Evolutionary conservation across 2,329 filamentous ascomycete species (phyloP), one percentile per base, ranked within the genome.

Genomic region (Nannizziopsis barbatae): DNA sequence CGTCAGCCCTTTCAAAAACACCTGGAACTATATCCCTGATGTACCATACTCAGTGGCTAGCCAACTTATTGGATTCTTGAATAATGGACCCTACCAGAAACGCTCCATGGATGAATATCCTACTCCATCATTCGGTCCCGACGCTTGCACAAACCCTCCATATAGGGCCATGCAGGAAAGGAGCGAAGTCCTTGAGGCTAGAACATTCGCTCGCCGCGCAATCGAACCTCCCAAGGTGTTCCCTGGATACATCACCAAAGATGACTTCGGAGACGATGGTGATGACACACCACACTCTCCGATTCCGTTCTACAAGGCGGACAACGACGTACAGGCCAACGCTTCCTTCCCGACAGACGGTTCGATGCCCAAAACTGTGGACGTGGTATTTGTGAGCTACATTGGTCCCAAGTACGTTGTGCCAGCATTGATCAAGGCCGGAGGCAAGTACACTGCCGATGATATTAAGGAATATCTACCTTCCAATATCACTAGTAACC

Each of bases 211-310:
- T n/a, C 60, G 59, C 41, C 54, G 53, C 9, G 33, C 52, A 8
- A 11, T 27, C 15, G 22, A 44, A 6, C 27, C 45, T 11, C 38
- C 38, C 12, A 44, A 46, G 12, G 31, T 58, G 3, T 56, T 47
- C 17, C 50, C 57, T 3, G 62, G 62, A 5, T 63, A 64, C 47
- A 54, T 54, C 12, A 65, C 62, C 5, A 55, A 50, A 12, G 62
- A 65, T 42, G 62, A 65, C 51, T 61, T 65, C 45, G 62, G 62
- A 17, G 53, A 15, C 12, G 60, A 63, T 42, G 62, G 62, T 6
- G 62, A 65, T 47, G 63, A 65, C 42, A 63, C 60, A 22, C 50
- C 56, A 5, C 62, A 65, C 50, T 57, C 56, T 27, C 43, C 40
- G 31, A 48, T 63, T 20, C 61, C 61, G 1, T 52, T 46, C 39